Evolutionary conservation across 768 basidiomycete species (phyloP), one percentile per base, ranked within the genome.

Genomic region (Cyclocybe aegerita): DNA sequence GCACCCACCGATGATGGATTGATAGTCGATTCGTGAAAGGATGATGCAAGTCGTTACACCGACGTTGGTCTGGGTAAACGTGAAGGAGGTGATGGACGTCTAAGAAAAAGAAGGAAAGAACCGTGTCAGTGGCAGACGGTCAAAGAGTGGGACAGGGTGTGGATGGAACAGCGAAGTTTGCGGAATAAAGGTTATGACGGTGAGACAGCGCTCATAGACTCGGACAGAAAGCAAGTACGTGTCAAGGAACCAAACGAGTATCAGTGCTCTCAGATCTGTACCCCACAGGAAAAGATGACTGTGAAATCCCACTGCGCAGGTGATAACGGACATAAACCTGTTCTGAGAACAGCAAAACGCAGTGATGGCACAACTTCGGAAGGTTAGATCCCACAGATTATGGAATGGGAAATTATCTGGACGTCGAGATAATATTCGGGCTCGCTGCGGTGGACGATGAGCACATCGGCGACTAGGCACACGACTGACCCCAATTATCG

Each of bases 201-300:
- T 23, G 23, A 23, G 23, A 23, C 23, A 23, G 23, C 23, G 23
- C 23, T 23, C 23, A 23, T 23, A 23, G 23, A 32, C 35, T 17
- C 17, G 29, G 34, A 46, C 29, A 17, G 15, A 34, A 14, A 29
- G n/a, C 12, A 39, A 32, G 39, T 39, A 48, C 29, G 46, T 39
- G 46, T 48, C 46, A 48, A 47, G 29, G 33, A 31, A 47, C 39
- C 36, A 47, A 23, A 46, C 37, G 37, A 30, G 40, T 47, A 12
- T 38, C 46, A 47, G 46, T 36, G 46, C 46, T 9, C 17, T 15
- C 30, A 14, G 44, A 33, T 35, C 33, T 16, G 33, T 31, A 9
- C 16, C 7, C 30, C 36, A 48, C 46, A 48, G 31, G 40, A 48
- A 32, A n/a, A 48, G 46, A 38, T 30, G 46, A 39, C 46, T 39